Evolutionary conservation across 140 eudicot species (phyloP).

Genomic region (Erigeron philadelphicus): DNA sequence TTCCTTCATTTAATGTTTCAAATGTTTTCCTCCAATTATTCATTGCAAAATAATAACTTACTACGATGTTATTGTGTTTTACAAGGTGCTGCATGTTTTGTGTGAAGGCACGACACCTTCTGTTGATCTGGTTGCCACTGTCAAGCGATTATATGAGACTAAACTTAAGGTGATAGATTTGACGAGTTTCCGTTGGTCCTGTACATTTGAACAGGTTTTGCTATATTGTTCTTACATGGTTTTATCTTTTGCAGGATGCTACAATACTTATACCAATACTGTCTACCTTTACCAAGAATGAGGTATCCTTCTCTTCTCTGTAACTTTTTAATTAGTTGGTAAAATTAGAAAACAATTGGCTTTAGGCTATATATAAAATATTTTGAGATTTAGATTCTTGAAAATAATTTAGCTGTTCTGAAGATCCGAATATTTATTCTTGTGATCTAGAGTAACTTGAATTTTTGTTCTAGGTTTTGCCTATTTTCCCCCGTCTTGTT

Average conservation of each 20-base stretch:
- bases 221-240: constrained; percentile 15
- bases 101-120: constrained; percentile 76
- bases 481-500: constrained; percentile 88
- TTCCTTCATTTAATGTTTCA: constrained; percentile 1
- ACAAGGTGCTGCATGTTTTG: constrained; percentile 71
- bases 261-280: constrained; percentile 77
- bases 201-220: not conserved
- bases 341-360: not conserved
- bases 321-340: constrained; percentile 11
- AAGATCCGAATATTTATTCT: not conserved
- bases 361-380: not conserved
- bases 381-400: not conserved
- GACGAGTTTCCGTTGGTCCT: not conserved
- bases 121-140: constrained; percentile 64
- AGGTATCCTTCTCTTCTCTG: constrained; percentile 38
- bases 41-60: not conserved
- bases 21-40: not conserved
- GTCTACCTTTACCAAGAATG: constrained; percentile 67
- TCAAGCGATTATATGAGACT: constrained; percentile 78
- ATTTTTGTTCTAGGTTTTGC: constrained; percentile 63
- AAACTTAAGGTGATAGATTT: constrained; percentile 64
- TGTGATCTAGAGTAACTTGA: constrained; percentile 9
- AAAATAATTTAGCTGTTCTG: not conserved
- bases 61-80: constrained; percentile 8
- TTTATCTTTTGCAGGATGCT: constrained; percentile 70